These are phyloP conservation scores for Fusarium neocosmosporiellum DNA, from an alignment of 2,329 filamentous ascomycete genomes.

Conservation along the genomic window DNA sequence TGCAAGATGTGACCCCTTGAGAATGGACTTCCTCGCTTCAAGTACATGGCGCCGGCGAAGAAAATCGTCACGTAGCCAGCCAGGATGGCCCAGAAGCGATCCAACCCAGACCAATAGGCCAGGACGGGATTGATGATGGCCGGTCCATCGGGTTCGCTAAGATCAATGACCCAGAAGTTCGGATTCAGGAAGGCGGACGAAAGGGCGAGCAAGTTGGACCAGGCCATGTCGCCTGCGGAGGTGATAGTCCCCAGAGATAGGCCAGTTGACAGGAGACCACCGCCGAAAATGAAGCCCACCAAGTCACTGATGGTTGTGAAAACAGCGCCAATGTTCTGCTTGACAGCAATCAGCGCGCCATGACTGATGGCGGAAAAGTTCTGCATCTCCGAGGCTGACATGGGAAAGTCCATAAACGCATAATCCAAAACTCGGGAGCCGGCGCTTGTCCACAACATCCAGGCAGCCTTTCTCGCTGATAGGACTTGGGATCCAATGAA, in stretches of 20 bases:
- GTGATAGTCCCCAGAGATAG: constrained; percentile 20
- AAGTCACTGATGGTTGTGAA: constrained; percentile 53
- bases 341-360: constrained; percentile 72
- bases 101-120: constrained; percentile 74
- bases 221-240: constrained; percentile 18
- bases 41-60: constrained; percentile 79
- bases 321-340: constrained; percentile 60
- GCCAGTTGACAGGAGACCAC: constrained; percentile 49
- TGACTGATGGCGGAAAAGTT: constrained; percentile 83
- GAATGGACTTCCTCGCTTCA: constrained; percentile 78
- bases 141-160: constrained; percentile 57
- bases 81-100: constrained; percentile 77
- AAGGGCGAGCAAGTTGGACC: constrained; percentile 32
- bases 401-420: constrained; percentile 62
- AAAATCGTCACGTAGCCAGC: constrained; percentile 85
- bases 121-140: constrained; percentile 65
- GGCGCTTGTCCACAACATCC: constrained; percentile 56
- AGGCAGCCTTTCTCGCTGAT: constrained; percentile 52
- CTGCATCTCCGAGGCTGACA: constrained; percentile 73
- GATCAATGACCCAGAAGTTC: constrained; percentile 68
- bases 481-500: constrained; percentile 45
- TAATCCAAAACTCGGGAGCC: constrained; percentile 61
- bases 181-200: constrained; percentile 56
- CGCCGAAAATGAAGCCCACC: constrained; percentile 58
- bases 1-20: constrained; percentile 66